Percentiles rank a stretch among this genome's conserved stretches.
These are phyloP conservation scores for Davidsoniella virescens DNA, from an alignment of 2,329 filamentous ascomycete species.

Conservation along the genomic window DNA sequence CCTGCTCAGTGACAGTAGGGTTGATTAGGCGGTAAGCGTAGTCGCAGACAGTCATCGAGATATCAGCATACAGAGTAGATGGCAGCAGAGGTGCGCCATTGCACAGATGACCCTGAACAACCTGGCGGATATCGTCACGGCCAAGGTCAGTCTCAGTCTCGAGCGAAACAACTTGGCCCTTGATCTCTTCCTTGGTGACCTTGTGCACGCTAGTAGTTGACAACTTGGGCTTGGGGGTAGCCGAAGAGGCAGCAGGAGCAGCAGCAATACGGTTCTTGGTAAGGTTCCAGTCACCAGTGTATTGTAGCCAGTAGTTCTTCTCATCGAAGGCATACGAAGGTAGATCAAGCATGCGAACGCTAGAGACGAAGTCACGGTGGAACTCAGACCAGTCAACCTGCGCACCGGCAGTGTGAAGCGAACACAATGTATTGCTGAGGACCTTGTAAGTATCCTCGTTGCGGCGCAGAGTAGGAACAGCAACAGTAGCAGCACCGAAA, in stretches of 20 bases:
- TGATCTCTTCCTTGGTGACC: slow-evolving; percentile 45
- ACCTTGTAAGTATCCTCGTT: slow-evolving; percentile 50
- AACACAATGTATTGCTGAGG: slow-evolving; percentile 37
- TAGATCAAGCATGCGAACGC: slow-evolving; percentile 37
- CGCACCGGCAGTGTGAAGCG: slow-evolving; percentile 44
- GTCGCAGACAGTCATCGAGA: slow-evolving; percentile 44
- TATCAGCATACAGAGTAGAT: slow-evolving; percentile 42
- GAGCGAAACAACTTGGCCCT: slow-evolving; percentile 33
- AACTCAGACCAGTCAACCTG: slow-evolving; percentile 56
- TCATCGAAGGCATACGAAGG: slow-evolving; percentile 57
- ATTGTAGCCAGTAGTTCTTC: slow-evolving; percentile 54
- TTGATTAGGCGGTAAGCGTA: slow-evolving; percentile 47
- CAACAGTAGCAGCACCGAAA: slow-evolving; percentile 33
- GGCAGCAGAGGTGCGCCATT: slow-evolving; percentile 52
- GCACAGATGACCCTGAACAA: slow-evolving; percentile 49
- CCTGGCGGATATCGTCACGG: slow-evolving; percentile 41
- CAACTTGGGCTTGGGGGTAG: slow-evolving; percentile 35
- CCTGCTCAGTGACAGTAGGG: slow-evolving; percentile 32
- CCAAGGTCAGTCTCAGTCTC: slow-evolving; percentile 51
- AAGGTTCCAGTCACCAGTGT: slow-evolving; percentile 53
- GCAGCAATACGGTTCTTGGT: slow-evolving; percentile 47
- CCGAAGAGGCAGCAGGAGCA: slow-evolving; percentile 20
- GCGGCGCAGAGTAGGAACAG: slow-evolving; percentile 45
- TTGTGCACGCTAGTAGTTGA: slow-evolving; percentile 50
- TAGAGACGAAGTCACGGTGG: slow-evolving; percentile 32